Base-by-base conservation (phyloP, 495 filamentous ascomycete genomes). In the Aspergillus leporis region DNA sequence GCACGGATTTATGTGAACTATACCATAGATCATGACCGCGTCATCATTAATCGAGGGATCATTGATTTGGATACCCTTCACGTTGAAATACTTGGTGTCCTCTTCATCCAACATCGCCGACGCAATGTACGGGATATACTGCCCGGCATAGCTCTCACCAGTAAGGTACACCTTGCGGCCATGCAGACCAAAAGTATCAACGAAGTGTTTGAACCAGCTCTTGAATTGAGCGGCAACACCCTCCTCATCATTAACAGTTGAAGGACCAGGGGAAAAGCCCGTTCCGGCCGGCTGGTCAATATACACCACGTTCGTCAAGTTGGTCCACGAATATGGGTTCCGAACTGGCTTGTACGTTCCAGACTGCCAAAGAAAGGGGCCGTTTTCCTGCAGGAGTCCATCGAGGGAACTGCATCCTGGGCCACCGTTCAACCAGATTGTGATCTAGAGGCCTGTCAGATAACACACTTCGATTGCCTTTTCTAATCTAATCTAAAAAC, bases 51-150 rank as follows among this genome's bases (percentile, higher is more conserved):
- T 83, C 3, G 78, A 79, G 0, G 89, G 90, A 62, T 91, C 87
- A 69, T 90, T 86, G 59, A 92, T 84, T 66, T 86, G 75, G 53
- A 90, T 81, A 2, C 84, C 85, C n/a, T 81, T 74, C 12, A 92
- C 67, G 62, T 91, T 78, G 67, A 84, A 90, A 65, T 90, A 87
- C 2, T 65, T 76, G 1, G 72, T 85, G 65, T 94, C 81, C 18
- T 91, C 84, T 43, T 76, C 77, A 55, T 90, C 81, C 63, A 93
- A 74, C 78, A 94, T 89, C 9, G 85, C 87, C 62, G 83, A 80
- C 1, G 89, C 85, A 50, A 95, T 87, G 65, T 93, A 95, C 0
- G 91, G 89, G 38, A 91, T 85, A 62, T 93, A 95, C 56, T 78
- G 78, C 5, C 91, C 91, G 21, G 87, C 90, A 65, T 91, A 89